phyloP scores from a whole-genome alignment of 108 stramenopile genomes.

The Seminavis robusta region DNA sequence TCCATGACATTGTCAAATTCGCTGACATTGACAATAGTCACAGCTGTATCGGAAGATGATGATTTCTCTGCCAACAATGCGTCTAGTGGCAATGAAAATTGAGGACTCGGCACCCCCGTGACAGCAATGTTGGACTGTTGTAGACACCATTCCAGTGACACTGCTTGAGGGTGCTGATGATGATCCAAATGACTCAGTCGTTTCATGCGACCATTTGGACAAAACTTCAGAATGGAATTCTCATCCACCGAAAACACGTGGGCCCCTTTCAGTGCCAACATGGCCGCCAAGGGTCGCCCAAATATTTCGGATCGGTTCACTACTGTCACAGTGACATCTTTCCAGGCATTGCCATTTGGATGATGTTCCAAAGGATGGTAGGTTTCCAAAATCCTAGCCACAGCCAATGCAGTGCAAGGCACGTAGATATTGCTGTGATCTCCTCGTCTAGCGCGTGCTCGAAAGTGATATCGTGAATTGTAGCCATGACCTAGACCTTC shows the following conservation, averaged over 20 bases:
- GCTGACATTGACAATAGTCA: slow-evolving; percentile 89
- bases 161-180: neutral
- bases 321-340: slow-evolving; percentile 59
- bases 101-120: slow-evolving; percentile 78
- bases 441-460: slow-evolving; percentile 14
- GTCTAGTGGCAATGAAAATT: slow-evolving; percentile 77
- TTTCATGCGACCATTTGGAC: slow-evolving; percentile 30
- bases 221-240: slow-evolving; percentile 69
- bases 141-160: slow-evolving; percentile 59
- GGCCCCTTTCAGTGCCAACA: slow-evolving; percentile 88
- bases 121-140: slow-evolving; percentile 68
- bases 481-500: slow-evolving; percentile 77
- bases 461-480: slow-evolving; percentile 43
- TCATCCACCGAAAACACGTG: slow-evolving; percentile 89
- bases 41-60: slow-evolving; percentile 54
- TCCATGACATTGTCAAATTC: slow-evolving; percentile 82
- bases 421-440: slow-evolving; percentile 13
- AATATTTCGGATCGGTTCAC: slow-evolving; percentile 94
- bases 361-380: slow-evolving; percentile 15
- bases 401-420: slow-evolving; percentile 92
- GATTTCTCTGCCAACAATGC: too few species aligned
- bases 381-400: slow-evolving; percentile 78
- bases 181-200: slow-evolving; percentile 25
- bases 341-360: neutral
- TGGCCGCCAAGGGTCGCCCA: slow-evolving; percentile 88